Conservation (phyloP, 176 grass and related monocot species). For the Raddia guianensis region DNA sequence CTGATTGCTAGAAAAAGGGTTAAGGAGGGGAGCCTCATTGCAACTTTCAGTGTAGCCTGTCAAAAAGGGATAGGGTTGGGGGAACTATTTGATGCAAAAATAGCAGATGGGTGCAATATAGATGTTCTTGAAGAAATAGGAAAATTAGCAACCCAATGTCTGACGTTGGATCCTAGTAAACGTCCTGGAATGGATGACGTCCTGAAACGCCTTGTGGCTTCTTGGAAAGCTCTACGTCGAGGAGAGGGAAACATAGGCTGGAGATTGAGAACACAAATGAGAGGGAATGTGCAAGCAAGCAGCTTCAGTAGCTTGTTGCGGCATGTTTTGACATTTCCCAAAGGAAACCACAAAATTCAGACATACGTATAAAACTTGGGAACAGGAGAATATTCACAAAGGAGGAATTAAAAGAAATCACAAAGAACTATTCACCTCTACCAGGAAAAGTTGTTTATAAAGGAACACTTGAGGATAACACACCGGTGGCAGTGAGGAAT, state of each 20-base stretch:
- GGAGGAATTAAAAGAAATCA: too few species aligned
- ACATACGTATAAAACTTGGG: background rate
- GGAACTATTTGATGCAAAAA: too few species aligned
- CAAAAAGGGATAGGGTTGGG: too few species aligned
- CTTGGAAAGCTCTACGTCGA: background rate
- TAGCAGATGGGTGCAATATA: too few species aligned
- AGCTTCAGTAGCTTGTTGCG: background rate
- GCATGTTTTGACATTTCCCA: background rate
- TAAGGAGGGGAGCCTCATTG: too few species aligned
- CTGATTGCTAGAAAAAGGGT: too few species aligned
- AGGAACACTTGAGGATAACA: background rate
- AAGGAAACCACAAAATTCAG: background rate
- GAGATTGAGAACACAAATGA: background rate
- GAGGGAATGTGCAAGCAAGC: background rate
- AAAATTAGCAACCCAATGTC: too few species aligned
- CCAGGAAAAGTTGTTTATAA: too few species aligned
- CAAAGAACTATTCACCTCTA: too few species aligned
- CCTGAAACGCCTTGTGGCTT: background rate
- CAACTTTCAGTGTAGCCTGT: too few species aligned
- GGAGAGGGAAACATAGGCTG: background rate
- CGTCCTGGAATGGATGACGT: constrained; percentile 30
- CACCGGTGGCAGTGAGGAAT: constrained; percentile 28
- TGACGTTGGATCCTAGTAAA: background rate
- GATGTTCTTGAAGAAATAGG: too few species aligned
- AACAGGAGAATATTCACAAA: background rate